phyloP scores from a whole-genome alignment of 1,139 yeast species.

The Zygosaccharomyces pseudobailii region DNA sequence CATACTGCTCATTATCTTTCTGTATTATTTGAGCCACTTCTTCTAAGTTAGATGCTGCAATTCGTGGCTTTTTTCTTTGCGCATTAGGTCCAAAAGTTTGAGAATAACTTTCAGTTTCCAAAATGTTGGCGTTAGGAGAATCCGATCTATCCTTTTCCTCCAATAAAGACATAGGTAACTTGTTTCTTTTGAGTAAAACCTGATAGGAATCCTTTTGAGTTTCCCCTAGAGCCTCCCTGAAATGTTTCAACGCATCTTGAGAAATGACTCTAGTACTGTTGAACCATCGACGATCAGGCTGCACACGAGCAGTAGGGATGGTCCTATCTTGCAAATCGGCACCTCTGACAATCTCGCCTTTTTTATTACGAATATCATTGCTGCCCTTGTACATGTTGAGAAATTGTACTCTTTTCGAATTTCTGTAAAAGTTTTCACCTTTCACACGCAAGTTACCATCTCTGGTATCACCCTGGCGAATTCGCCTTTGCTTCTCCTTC shows the following conservation, averaged over 20 bases:
- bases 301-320: constrained; percentile 87
- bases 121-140: constrained; percentile 70
- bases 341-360: constrained; percentile 81
- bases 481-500: constrained; percentile 84
- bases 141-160: constrained; percentile 76
- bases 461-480: constrained; percentile 72
- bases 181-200: constrained; percentile 81
- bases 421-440: constrained; percentile 95
- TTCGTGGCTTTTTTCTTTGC: constrained; percentile 86
- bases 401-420: constrained; percentile 87
- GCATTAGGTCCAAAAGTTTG: constrained; percentile 92
- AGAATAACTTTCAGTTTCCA: constrained; percentile 82
- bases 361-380: constrained; percentile 76
- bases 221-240: constrained; percentile 90
- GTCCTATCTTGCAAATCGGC: constrained; percentile 87
- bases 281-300: constrained; percentile 96
- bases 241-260: constrained; percentile 91
- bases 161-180: constrained; percentile 89
- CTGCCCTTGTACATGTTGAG: constrained; percentile 92
- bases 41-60: constrained; percentile 70
- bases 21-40: constrained; percentile 67
- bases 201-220: constrained; percentile 83
- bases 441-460: constrained; percentile 91
- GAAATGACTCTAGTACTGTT: constrained; percentile 97
- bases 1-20: constrained; percentile 54